Evolutionary conservation across 2,329 filamentous ascomycete genomes (phyloP).

Genomic region (Tolypocladium cylindrosporum): DNA sequence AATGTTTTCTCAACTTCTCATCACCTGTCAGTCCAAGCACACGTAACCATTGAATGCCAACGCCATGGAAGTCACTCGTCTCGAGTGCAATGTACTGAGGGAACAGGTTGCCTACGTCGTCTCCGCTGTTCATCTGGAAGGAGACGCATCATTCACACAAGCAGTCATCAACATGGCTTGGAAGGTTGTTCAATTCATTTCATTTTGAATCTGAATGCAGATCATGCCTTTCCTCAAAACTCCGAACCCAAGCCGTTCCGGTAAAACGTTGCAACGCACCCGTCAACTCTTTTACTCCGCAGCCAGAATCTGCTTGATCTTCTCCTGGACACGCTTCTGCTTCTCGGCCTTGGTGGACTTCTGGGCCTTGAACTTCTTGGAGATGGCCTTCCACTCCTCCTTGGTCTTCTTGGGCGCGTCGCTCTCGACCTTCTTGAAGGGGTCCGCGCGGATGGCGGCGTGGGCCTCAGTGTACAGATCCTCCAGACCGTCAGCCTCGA

Average conservation of each 20-base stretch:
- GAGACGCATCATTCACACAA: background rate
- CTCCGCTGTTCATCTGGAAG: background rate
- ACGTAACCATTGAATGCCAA: too few relatives aligned
- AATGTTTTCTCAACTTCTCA: background rate
- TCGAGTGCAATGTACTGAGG: background rate
- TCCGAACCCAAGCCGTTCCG: conserved; percentile 23
- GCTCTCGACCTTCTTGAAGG: conserved; percentile 81
- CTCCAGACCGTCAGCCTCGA: conserved; percentile 95
- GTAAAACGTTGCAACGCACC: conserved; percentile 3
- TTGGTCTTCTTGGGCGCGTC: conserved; percentile 85
- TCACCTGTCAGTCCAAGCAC: background rate
- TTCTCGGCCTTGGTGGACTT: conserved; percentile 83
- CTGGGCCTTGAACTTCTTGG: conserved; percentile 70
- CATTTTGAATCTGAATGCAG: conserved; percentile 21
- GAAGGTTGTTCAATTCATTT: conserved; percentile 18
- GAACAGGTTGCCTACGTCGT: background rate
- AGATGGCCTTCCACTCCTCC: conserved; percentile 94
- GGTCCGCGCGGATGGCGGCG: conserved; percentile 93
- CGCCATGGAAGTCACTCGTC: background rate
- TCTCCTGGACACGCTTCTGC: conserved; percentile 73
- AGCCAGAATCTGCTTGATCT: conserved; percentile 72
- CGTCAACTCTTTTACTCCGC: conserved; percentile 25
- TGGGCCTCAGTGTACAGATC: conserved; percentile 93
- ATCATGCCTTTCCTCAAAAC: conserved; percentile 25
- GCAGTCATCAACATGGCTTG: background rate